Conservation (phyloP, 2,329 filamentous ascomycete genomes). For the Elsinoe perseae region DNA sequence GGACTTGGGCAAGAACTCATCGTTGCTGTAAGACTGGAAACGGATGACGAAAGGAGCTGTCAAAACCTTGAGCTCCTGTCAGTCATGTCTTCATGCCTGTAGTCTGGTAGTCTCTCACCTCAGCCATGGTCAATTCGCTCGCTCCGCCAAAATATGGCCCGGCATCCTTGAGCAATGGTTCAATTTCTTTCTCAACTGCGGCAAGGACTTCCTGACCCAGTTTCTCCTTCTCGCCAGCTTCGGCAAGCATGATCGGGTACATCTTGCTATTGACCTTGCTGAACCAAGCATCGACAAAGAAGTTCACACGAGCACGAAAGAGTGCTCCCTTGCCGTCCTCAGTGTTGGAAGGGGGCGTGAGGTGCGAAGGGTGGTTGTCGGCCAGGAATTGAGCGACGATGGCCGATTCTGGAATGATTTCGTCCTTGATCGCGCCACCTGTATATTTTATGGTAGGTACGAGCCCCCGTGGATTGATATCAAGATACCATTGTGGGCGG, state of each 20-base stretch:
- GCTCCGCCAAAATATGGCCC: conserved; percentile 41
- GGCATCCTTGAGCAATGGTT: conserved; percentile 54
- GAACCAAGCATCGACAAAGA: conserved; percentile 65
- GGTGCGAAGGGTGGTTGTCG: conserved; percentile 60
- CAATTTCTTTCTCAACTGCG: conserved; percentile 60
- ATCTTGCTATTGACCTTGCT: conserved; percentile 50
- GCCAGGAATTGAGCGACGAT: conserved; percentile 65
- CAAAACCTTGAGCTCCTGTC: neutral
- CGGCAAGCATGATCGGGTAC: conserved; percentile 42
- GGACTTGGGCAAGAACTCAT: conserved; percentile 45
- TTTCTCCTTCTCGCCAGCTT: conserved; percentile 40
- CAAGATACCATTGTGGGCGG: conserved; percentile 64
- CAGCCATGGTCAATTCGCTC: conserved; percentile 58
- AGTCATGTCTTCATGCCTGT: conserved; percentile 29
- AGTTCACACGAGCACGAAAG: conserved; percentile 57
- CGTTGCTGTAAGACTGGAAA: conserved; percentile 45
- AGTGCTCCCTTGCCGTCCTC: conserved; percentile 50
- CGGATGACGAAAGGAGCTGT: conserved; percentile 59
- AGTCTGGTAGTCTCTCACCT: conserved; percentile 45
- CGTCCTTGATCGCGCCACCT: conserved; percentile 33
- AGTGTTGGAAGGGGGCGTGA: conserved; percentile 49
- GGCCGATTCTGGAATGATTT: conserved; percentile 65
- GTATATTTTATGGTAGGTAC: conserved; percentile 64
- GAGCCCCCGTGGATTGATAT: conserved; percentile 70
- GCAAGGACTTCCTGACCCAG: conserved; percentile 47